Evolutionary conservation across 805 yeast species (phyloP).

Genomic region (Isabelozyma rhagii): DNA sequence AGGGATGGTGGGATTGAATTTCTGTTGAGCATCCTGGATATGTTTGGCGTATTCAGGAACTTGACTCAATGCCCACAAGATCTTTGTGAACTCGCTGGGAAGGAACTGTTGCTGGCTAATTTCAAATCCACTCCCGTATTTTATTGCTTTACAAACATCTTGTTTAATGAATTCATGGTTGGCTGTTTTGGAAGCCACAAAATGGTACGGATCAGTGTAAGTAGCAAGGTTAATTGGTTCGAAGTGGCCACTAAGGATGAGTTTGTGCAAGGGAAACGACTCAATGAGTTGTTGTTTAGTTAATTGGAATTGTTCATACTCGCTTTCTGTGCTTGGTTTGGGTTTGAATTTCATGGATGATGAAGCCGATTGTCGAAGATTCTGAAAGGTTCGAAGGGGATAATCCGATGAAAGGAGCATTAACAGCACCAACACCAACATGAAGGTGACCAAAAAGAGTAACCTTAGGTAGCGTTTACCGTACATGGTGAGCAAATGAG

Average conservation of each 20-base stretch:
- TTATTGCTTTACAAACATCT: conserved; percentile 11
- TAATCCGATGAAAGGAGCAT: conserved; percentile 1
- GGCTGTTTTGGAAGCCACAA: conserved; percentile 3
- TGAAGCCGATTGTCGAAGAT: not conserved
- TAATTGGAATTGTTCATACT: too few species aligned
- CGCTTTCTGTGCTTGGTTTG: not conserved
- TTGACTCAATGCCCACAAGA: conserved; percentile 8
- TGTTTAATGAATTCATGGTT: conserved; percentile 8
- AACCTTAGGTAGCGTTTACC: conserved; percentile 8
- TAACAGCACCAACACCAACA: conserved; percentile 2
- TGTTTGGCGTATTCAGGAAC: conserved; percentile 9
- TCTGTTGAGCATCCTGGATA: conserved; percentile 10
- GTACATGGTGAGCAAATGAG: conserved; percentile 3
- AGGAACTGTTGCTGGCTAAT: conserved; percentile 11
- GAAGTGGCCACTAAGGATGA: conserved; percentile 1
- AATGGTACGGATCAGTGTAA: conserved; percentile 14
- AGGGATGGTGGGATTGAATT: conserved; percentile 18
- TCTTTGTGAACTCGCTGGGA: conserved; percentile 11
- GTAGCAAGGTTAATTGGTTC: conserved; percentile 5
- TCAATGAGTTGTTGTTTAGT: not conserved
- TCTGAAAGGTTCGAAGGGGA: not conserved
- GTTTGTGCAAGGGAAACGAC: conserved; percentile 5
- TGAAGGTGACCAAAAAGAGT: conserved; percentile 6
- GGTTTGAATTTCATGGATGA: not conserved
- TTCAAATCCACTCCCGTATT: conserved; percentile 8